These are phyloP conservation scores for Rhododendron ferrugineum DNA, from an alignment of 148 eudicot genomes.

Conservation along the genomic window DNA sequence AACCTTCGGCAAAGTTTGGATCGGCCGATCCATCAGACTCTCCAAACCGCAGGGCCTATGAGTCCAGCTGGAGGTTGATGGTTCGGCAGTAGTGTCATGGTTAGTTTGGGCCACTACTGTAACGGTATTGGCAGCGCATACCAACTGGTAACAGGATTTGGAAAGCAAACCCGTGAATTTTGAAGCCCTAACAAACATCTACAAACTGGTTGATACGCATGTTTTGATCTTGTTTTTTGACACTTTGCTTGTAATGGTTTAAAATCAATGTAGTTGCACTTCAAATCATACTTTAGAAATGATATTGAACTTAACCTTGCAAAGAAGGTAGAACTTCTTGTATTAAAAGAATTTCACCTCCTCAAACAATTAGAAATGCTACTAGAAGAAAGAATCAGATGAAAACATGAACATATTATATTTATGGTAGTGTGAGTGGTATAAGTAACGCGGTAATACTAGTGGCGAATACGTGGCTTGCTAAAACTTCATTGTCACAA, in stretches of 20 bases:
- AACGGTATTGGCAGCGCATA: neutral
- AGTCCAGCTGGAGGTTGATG: no score
- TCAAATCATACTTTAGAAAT: neutral
- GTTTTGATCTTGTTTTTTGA: neutral
- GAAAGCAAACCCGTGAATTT: neutral
- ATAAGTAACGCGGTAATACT: neutral
- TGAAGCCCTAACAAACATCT: neutral
- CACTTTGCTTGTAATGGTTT: neutral
- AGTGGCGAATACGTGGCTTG: neutral
- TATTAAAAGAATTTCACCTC: neutral
- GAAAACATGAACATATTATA: neutral
- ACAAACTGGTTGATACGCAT: neutral
- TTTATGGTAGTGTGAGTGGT: neutral
- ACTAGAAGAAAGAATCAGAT: neutral
- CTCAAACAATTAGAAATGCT: neutral
- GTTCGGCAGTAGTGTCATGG: no score
- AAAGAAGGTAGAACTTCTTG: neutral
- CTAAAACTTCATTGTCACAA: neutral
- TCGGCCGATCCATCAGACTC: no score
- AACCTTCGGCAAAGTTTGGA: no score
- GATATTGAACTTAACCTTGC: neutral
- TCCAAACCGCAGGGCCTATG: no score
- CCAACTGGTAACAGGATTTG: neutral
- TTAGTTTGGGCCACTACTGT: no score
- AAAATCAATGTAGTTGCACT: neutral